Conservation (phyloP, 176 grass and related monocot genomes). For the Aegilops sharonensis region DNA sequence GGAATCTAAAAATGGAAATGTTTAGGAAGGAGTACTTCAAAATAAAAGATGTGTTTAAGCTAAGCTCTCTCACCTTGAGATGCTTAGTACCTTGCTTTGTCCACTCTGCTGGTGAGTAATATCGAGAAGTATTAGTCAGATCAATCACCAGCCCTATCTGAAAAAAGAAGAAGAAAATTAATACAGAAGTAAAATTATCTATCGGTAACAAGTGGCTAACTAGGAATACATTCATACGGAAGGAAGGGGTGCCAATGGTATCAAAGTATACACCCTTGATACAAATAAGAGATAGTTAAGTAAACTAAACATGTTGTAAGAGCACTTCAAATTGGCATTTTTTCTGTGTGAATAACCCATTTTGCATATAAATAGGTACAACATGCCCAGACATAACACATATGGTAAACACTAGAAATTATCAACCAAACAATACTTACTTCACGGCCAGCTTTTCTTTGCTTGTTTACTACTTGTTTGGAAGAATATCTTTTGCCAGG, state of each 20-base stretch:
- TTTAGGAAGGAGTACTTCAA: conserved; percentile 14
- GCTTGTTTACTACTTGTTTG: conserved; percentile 90
- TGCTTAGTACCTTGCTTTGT: conserved; percentile 89
- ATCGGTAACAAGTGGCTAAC: neutral
- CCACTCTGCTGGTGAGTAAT: conserved; percentile 80
- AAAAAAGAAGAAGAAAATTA: conserved; percentile 15
- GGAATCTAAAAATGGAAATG: conserved; percentile 63
- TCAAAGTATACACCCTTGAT: neutral
- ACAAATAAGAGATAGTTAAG: conserved; percentile 1
- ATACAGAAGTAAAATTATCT: neutral
- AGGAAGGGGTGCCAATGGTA: neutral
- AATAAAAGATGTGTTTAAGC: conserved; percentile 16
- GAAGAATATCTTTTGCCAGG: conserved; percentile 99
- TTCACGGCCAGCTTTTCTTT: conserved; percentile 79
- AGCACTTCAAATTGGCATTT: neutral
- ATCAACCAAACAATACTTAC: conserved; percentile 52
- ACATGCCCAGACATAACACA: neutral
- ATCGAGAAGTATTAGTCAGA: conserved; percentile 93
- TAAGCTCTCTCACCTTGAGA: conserved; percentile 73
- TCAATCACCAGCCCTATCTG: conserved; percentile 98
- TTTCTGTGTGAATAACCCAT: neutral
- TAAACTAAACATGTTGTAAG: neutral
- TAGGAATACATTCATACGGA: neutral
- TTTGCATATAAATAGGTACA: conserved; percentile 13
- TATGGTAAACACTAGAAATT: conserved; percentile 4